These are phyloP conservation scores for Populus nigra DNA, from an alignment of 345 rosid genomes.

Conservation along the genomic window DNA sequence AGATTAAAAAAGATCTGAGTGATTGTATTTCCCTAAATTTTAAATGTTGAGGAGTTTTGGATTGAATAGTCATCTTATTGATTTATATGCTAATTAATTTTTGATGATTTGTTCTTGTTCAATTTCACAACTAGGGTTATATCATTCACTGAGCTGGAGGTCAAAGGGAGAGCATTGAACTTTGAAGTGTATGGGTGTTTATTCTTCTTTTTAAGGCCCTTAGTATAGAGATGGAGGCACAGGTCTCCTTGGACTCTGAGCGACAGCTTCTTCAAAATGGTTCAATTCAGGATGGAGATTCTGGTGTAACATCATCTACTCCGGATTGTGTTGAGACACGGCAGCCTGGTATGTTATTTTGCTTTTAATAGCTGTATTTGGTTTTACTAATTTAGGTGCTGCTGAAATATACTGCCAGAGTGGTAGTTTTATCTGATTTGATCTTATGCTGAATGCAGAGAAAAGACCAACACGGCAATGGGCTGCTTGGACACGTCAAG, in stretches of 20 bases:
- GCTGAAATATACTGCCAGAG: background rate
- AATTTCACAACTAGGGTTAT: background rate
- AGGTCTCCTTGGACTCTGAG: conserved; percentile 28
- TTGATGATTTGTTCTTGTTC: background rate
- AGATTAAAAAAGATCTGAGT: background rate
- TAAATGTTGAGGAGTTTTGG: background rate
- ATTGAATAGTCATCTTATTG: background rate
- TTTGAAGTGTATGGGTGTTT: conserved; percentile 20
- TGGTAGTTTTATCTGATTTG: background rate
- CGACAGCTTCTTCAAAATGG: conserved; percentile 30
- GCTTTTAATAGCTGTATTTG: conserved; percentile 7
- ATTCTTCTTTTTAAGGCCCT: conserved; percentile 33
- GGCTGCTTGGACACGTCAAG: conserved; percentile 99
- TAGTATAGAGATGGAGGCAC: conserved; percentile 42
- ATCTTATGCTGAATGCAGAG: conserved; percentile 37
- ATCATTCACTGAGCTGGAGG: conserved; percentile 4
- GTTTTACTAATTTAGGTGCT: conserved; percentile 1
- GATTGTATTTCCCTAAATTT: background rate
- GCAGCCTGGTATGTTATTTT: conserved; percentile 57
- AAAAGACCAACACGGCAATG: conserved; percentile 91
- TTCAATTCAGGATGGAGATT: conserved; percentile 45
- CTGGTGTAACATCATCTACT: conserved; percentile 36
- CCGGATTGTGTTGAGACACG: conserved; percentile 33
- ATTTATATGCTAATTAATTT: background rate
- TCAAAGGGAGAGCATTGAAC: conserved; percentile 4